phyloP scores from a whole-genome alignment of 2,329 filamentous ascomycete species.

The Fusarium citri region DNA sequence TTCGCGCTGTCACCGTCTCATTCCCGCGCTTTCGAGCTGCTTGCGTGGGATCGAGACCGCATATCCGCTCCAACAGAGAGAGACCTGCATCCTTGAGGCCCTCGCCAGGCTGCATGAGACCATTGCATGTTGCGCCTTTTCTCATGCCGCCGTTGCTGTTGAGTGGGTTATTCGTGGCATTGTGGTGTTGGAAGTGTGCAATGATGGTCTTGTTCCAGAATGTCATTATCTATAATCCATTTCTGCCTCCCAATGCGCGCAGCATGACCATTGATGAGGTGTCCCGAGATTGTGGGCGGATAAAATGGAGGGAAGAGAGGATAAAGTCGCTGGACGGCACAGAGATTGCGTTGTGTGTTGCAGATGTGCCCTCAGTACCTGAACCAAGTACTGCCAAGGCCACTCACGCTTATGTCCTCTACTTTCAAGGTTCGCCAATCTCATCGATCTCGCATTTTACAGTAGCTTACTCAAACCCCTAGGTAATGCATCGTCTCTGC shows the following conservation, averaged over 20 bases:
- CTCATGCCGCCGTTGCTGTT: slow-evolving; percentile 77
- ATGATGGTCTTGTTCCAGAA: slow-evolving; percentile 85
- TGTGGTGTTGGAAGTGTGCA: slow-evolving; percentile 75
- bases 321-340: slow-evolving; percentile 74
- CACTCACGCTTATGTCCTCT: slow-evolving; percentile 60
- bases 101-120: slow-evolving; percentile 33
- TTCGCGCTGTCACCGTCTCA: slow-evolving; percentile 39
- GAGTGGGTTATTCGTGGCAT: slow-evolving; percentile 69
- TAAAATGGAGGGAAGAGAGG: slow-evolving; percentile 75
- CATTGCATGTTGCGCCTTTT: slow-evolving; percentile 52
- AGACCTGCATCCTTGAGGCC: slow-evolving; percentile 16
- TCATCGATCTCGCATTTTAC: background rate
- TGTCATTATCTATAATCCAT: slow-evolving; percentile 84
- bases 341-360: slow-evolving; percentile 69
- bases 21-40: slow-evolving; percentile 33
- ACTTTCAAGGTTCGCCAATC: slow-evolving; percentile 43
- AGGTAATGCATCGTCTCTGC: slow-evolving; percentile 71
- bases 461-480: slow-evolving; percentile 15
- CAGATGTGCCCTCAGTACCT: slow-evolving; percentile 50
- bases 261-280: slow-evolving; percentile 76
- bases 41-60: slow-evolving; percentile 15
- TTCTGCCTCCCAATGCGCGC: slow-evolving; percentile 76
- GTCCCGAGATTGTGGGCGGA: slow-evolving; percentile 65
- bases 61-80: slow-evolving; percentile 22
- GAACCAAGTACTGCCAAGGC: background rate